Evolutionary conservation across 139 green algal genomes (phyloP), one percentile per base, ranked within the genome.

Genomic region (Chlamydomonas schloesseri): DNA sequence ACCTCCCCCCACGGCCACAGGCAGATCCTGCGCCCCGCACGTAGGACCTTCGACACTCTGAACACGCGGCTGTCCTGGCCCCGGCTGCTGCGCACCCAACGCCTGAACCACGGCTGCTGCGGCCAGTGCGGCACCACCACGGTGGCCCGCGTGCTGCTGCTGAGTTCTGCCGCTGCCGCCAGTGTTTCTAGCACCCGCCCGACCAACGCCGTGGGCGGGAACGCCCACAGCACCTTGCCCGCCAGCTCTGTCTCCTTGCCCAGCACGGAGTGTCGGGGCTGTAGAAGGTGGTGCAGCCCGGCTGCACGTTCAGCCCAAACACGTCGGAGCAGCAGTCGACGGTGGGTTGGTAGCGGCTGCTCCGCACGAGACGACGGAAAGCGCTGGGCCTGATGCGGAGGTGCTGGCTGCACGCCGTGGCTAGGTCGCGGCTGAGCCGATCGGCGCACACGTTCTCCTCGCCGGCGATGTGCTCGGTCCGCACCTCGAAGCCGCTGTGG

Each of bases 321-420:
- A n/a, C 57, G 57, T 71, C 58, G 58, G 58, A 82, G 75, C 75
- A 82, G 75, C 75, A 82, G 58, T 82, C 75, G n/a, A 82, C 58
- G 17, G 55, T 28, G 33, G 75, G 75, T 5, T 10, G 1, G 24
- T 71, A 82, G 0, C 2, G 29, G 1, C 34, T 34, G 14, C 11
- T 6, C 6, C 57, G 34, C 1, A 34, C 20, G 6, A 82, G 34
- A 23, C 20, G 5, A 9, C 10, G 2, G 15, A n/a, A 82, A 82
- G 0, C 11, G 2, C 34, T 0, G 2, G 57, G 23, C 34, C 37
- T 71, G 24, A 82, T 33, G 18, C 34, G 23, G 21, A 82, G 58
- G 23, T 82, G 58, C 75, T 82, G 75, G 11, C 6, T 9, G 1
- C 23, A 21, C n/a, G n/a, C n/a, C n/a, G n/a, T n/a, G n/a, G n/a